These are phyloP conservation scores for Coemansia sp. DNA, from an alignment of 192 early-diverging fungal species.

Conservation along the genomic window DNA sequence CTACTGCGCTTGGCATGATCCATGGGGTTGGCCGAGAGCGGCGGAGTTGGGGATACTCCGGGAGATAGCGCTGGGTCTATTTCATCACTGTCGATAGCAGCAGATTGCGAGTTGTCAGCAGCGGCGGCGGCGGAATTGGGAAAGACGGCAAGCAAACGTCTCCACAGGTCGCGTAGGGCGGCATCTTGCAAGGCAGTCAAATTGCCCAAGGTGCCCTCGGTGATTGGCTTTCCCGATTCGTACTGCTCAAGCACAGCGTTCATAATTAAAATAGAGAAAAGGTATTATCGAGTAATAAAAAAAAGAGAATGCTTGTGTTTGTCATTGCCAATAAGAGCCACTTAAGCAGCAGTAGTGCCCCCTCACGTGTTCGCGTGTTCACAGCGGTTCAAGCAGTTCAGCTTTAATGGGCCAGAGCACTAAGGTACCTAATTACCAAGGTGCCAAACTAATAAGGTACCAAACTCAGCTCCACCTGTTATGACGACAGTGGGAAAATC, in stretches of 20 bases:
- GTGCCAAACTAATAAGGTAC: too few species aligned
- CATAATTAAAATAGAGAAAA: slow-evolving; percentile 4
- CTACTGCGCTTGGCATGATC: slow-evolving; percentile 22
- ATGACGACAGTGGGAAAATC: not conserved
- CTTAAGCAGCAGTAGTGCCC: too few species aligned
- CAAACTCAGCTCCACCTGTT: too few species aligned
- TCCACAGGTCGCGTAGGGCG: slow-evolving; percentile 59
- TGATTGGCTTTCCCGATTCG: slow-evolving; percentile 34
- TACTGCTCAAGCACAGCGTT: slow-evolving; percentile 52
- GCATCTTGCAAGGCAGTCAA: slow-evolving; percentile 52
- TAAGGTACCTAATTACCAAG: too few species aligned
- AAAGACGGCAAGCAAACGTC: slow-evolving; percentile 47
- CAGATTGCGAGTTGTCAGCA: slow-evolving; percentile 7
- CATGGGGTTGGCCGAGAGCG: not conserved
- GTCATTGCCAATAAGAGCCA: too few species aligned
- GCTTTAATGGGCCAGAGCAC: not conserved
- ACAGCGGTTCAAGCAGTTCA: not conserved
- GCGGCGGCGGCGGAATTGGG: slow-evolving; percentile 9
- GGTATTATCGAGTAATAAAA: not conserved
- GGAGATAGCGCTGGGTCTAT: not conserved
- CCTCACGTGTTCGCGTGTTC: not conserved
- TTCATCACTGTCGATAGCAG: slow-evolving; percentile 7
- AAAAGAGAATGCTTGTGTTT: too few species aligned
- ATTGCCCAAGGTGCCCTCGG: slow-evolving; percentile 55
- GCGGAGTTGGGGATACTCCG: not conserved